Evolutionary conservation across 306 rosid genomes (phyloP).

Genomic region (Biancaea sappan): DNA sequence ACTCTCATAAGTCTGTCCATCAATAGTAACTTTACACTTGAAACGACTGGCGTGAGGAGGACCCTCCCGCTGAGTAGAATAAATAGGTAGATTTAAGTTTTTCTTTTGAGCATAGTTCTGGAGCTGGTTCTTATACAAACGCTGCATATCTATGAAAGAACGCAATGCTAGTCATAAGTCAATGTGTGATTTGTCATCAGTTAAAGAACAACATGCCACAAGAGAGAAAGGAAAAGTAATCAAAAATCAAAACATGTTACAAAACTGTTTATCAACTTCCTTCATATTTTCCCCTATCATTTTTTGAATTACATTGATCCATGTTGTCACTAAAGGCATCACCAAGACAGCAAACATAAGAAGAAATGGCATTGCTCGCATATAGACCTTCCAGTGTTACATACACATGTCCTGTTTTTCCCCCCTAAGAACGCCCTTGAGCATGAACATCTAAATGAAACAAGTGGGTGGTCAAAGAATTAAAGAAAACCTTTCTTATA

Average conservation of each 20-base stretch:
- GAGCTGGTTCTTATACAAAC: conserved; percentile 69
- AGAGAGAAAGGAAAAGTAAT: conserved; percentile 1
- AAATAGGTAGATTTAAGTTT: conserved; percentile 55
- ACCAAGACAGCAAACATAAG: background rate
- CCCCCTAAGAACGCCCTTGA: background rate
- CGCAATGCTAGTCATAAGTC: conserved; percentile 24
- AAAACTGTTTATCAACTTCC: conserved; percentile 4
- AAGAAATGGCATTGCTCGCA: background rate
- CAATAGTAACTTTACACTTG: conserved; percentile 67
- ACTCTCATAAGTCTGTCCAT: conserved; percentile 64
- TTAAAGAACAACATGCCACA: conserved; percentile 15
- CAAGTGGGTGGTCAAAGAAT: background rate
- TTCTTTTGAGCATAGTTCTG: conserved; percentile 70
- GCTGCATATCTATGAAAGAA: conserved; percentile 47
- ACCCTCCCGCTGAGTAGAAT: conserved; percentile 76
- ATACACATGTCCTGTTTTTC: background rate
- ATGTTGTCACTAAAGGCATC: background rate
- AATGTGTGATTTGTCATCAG: conserved; percentile 13
- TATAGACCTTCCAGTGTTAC: background rate
- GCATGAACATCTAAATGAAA: background rate
- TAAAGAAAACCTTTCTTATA: background rate
- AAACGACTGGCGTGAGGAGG: conserved; percentile 78
- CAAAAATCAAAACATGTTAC: conserved; percentile 13
- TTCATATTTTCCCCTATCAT: conserved; percentile 14
- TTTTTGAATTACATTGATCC: background rate